phyloP scores from a whole-genome alignment of 2,329 filamentous ascomycete species.

The Ceratocystis alfenasii region DNA sequence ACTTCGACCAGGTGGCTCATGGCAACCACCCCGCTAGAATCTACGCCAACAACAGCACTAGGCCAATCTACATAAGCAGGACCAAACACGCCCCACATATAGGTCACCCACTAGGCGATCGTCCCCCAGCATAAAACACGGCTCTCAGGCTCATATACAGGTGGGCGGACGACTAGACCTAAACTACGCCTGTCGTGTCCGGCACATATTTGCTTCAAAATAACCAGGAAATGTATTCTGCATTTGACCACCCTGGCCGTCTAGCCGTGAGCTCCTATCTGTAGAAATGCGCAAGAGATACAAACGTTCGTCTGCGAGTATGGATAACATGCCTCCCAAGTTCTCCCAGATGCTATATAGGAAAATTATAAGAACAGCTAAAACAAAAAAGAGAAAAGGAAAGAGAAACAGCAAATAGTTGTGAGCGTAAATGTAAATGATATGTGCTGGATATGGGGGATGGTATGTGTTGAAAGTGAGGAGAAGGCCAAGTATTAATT shows the following conservation, averaged over 20 bases:
- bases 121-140: neutral
- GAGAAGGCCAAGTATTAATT: neutral
- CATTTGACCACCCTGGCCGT: neutral
- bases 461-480: neutral
- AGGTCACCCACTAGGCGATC: neutral
- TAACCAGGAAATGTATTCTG: neutral
- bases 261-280: neutral
- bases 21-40: neutral
- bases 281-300: neutral
- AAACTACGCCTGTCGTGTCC: neutral
- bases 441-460: neutral
- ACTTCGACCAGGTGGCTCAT: too few relatives aligned
- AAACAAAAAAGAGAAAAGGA: neutral
- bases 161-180: neutral
- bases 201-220: neutral
- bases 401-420: neutral
- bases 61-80: neutral
- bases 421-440: neutral
- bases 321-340: slow-evolving; percentile 1
- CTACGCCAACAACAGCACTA: neutral
- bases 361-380: too few relatives aligned
- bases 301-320: neutral
- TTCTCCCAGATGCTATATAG: too few relatives aligned
- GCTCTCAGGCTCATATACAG: neutral
- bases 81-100: neutral